Evolutionary conservation across 495 filamentous ascomycete species (phyloP).

Genomic region (Tetracladium marchalianum): DNA sequence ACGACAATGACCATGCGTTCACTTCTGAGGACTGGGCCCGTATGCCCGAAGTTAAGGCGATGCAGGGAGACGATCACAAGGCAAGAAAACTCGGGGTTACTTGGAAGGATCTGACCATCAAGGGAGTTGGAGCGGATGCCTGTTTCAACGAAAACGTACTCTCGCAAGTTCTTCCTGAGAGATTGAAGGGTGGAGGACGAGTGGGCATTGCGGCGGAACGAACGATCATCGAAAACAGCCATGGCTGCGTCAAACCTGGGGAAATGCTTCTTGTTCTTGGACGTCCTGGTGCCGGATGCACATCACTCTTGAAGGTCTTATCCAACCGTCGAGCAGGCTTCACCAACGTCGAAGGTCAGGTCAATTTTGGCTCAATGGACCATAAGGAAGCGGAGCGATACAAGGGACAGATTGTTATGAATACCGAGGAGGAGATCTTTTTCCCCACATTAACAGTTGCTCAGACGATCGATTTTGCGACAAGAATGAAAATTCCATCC

Average conservation of each 20-base stretch:
- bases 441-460: conserved; percentile 73
- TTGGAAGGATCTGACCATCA: conserved; percentile 56
- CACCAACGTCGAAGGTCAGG: conserved; percentile 64
- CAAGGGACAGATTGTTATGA: conserved; percentile 79
- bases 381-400: conserved; percentile 50
- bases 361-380: conserved; percentile 66
- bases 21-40: conserved; percentile 30
- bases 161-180: conserved; percentile 37
- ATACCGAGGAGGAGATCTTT: conserved; percentile 75
- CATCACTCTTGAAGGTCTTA: conserved; percentile 79
- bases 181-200: too few relatives aligned
- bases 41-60: conserved; percentile 40
- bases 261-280: conserved; percentile 91
- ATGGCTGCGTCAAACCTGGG: conserved; percentile 57
- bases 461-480: conserved; percentile 72
- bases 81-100: conserved; percentile 53
- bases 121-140: conserved; percentile 58
- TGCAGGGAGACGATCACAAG: conserved; percentile 50
- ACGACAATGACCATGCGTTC: not conserved
- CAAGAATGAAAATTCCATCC: conserved; percentile 66
- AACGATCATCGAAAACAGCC: conserved; percentile 41
- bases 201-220: too few relatives aligned
- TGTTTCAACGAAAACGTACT: conserved; percentile 51
- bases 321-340: conserved; percentile 75
- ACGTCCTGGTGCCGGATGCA: conserved; percentile 77